Percentiles rank a stretch among this genome's conserved stretches.
Conservation (phyloP, 306 rosid species). For the Prunus kanzakura region DNA sequence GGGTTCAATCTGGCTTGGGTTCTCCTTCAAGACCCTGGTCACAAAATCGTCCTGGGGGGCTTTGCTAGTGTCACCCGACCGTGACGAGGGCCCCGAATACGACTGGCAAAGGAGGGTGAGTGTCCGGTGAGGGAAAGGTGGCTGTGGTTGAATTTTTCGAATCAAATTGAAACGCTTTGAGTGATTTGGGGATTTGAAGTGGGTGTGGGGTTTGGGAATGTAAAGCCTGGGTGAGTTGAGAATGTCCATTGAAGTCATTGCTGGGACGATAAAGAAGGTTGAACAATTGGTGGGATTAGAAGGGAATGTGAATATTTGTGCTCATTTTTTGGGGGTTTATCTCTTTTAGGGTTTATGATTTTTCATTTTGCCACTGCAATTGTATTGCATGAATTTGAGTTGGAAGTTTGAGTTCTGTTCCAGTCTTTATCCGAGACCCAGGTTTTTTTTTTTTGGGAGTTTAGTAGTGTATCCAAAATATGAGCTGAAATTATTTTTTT, state of each 20-base stretch:
- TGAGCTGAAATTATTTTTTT: too few species aligned
- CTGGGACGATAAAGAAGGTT: neutral
- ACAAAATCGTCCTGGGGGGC: conserved; percentile 62
- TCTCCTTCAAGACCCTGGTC: conserved; percentile 76
- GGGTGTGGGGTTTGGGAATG: conserved; percentile 41
- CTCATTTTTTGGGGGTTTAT: neutral
- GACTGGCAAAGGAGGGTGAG: conserved; percentile 47
- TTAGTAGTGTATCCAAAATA: too few species aligned
- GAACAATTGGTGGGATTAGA: neutral
- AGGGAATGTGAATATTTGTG: neutral
- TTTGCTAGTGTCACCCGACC: conserved; percentile 22
- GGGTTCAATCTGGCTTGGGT: conserved; percentile 89
- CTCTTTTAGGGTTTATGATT: conserved; percentile 15
- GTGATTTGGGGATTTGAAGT: conserved; percentile 20
- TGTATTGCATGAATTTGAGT: neutral
- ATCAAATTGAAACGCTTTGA: conserved; percentile 31
- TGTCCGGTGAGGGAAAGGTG: conserved; percentile 34
- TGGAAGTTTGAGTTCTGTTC: neutral
- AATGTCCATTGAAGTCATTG: conserved; percentile 57
- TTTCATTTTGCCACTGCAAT: neutral
- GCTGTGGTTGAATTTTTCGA: conserved; percentile 22
- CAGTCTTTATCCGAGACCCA: neutral
- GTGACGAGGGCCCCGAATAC: conserved; percentile 30
- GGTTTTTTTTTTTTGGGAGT: too few species aligned
- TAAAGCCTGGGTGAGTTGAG: conserved; percentile 46